Evolutionary conservation across 1,284 basidiomycete genomes (phyloP).

Genomic region (Exobasidium rhododendri): DNA sequence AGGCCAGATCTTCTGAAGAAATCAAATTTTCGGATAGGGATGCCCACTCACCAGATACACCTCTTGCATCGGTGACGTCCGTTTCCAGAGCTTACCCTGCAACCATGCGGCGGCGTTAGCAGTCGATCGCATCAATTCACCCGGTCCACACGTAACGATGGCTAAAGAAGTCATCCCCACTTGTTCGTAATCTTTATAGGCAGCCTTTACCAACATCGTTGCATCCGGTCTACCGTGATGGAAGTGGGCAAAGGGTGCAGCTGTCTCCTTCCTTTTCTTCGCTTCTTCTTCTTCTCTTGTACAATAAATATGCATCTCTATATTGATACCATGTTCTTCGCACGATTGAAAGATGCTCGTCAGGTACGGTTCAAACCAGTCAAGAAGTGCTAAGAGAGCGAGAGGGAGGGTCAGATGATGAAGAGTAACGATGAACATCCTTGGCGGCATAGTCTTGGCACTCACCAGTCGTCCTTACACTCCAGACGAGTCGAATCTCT

Average conservation of each 20-base stretch:
- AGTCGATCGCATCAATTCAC: not conserved
- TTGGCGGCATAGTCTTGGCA: no score
- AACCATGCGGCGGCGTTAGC: not conserved
- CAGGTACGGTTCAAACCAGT: not conserved
- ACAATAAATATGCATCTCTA: not conserved
- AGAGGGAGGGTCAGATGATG: no score
- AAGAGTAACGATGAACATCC: no score
- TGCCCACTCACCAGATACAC: not conserved
- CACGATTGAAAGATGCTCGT: not conserved
- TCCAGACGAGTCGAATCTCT: slow-evolving; percentile 6
- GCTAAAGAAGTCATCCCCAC: not conserved
- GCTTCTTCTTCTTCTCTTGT: not conserved
- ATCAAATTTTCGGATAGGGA: no score
- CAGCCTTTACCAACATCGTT: not conserved
- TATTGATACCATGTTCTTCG: not conserved
- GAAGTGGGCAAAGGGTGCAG: not conserved
- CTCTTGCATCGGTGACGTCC: not conserved
- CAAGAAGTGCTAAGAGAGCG: not conserved
- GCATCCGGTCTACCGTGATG: not conserved
- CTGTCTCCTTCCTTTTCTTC: no score
- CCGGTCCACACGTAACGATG: not conserved
- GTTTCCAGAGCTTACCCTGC: not conserved
- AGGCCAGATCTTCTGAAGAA: no score
- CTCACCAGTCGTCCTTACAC: not conserved
- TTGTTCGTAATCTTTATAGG: not conserved